Base-by-base conservation (phyloP, 2,329 filamentous ascomycete genomes). In the Zasmidium citrigriseum region DNA sequence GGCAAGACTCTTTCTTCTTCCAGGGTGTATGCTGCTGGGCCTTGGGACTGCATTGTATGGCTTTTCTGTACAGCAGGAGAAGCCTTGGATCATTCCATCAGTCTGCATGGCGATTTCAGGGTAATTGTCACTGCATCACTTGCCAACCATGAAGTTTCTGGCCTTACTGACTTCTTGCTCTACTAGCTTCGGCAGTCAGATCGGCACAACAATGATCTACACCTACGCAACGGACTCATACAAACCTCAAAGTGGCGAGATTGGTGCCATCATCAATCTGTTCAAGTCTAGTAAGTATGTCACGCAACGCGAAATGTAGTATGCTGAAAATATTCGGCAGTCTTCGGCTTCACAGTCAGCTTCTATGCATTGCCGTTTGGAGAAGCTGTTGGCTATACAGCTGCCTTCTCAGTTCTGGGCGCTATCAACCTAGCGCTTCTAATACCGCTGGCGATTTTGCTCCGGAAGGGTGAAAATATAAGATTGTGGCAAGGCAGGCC, bases 201-300 rank as follows among this genome's bases (percentile, higher is more conserved):
- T 75, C 45, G 68, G 70, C 12, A 72, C 69, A 1, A 76, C 74
- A 1, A 70, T 71, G 7, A 67, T 70, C 1, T 76, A 75, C 58
- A 67, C 73, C 7, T 76, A 76, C 52, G 67, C 64, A 10, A 74
- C 68, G 7, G 71, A 76, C 29, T 70, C 73, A 55, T 76, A 76
- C 58, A 73, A 73, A 51, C 70, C 72, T 1, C 74, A 76, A 60
- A 68, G 68, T 18, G 69, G 73, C 0, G 74, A 76, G 55, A 71
- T 75, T 38, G 70, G 69, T 18, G 68, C 66, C 3, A 51, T 75
- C 2, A 65, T 76, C 45, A 73, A 75, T 52, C 62, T 72, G 16
- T 49, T 54, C 50, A 58, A 58, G 29, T 53, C 56, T 18, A n/a
- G 55, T 57, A 41, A 48, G 55, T 41, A 9, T 4, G 34, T 9